Percentiles rank a stretch among this genome's conserved stretches.
Evolutionary conservation across 495 filamentous ascomycete species (phyloP).

Genomic region (Stereocaulon alpinum): DNA sequence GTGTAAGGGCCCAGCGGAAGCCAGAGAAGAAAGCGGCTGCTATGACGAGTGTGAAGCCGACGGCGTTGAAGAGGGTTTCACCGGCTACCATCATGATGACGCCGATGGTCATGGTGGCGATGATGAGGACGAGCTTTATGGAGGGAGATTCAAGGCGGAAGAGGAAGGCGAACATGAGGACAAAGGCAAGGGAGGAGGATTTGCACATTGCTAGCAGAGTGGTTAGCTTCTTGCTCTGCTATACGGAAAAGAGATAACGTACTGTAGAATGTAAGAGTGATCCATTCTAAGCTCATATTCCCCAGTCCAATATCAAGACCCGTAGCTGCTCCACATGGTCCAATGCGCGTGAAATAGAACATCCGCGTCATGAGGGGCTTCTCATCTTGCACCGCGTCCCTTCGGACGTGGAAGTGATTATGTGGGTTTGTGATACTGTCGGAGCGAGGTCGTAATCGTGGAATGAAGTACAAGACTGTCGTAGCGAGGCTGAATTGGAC

Average conservation of each 20-base stretch:
- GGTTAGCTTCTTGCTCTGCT: background rate
- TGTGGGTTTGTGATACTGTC: slow-evolving; percentile 33
- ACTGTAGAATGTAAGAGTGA: slow-evolving; percentile 95
- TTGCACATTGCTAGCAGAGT: slow-evolving; percentile 79
- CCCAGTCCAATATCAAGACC: slow-evolving; percentile 94
- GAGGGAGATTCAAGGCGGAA: slow-evolving; percentile 88
- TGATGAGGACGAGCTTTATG: slow-evolving; percentile 73
- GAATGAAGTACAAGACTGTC: slow-evolving; percentile 71
- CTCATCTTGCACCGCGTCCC: slow-evolving; percentile 40
- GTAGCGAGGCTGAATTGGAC: slow-evolving; percentile 84
- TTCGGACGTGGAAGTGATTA: slow-evolving; percentile 35
- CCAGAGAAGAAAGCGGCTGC: slow-evolving; percentile 88
- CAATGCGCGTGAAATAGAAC: slow-evolving; percentile 89
- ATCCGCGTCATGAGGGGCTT: slow-evolving; percentile 77
- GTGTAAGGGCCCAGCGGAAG: slow-evolving; percentile 94
- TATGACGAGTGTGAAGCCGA: slow-evolving; percentile 89
- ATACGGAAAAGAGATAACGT: slow-evolving; percentile 24
- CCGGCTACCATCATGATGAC: slow-evolving; percentile 99
- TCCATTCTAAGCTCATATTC: slow-evolving; percentile 91
- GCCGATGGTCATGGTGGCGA: slow-evolving; percentile 84
- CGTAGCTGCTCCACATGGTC: slow-evolving; percentile 86
- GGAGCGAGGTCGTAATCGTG: slow-evolving; percentile 64
- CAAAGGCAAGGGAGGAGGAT: slow-evolving; percentile 89
- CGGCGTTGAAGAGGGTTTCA: slow-evolving; percentile 79
- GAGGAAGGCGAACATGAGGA: slow-evolving; percentile 88